Evolutionary conservation across 2,329 filamentous ascomycete species (phyloP).

Genomic region (Aspergillus sergii): DNA sequence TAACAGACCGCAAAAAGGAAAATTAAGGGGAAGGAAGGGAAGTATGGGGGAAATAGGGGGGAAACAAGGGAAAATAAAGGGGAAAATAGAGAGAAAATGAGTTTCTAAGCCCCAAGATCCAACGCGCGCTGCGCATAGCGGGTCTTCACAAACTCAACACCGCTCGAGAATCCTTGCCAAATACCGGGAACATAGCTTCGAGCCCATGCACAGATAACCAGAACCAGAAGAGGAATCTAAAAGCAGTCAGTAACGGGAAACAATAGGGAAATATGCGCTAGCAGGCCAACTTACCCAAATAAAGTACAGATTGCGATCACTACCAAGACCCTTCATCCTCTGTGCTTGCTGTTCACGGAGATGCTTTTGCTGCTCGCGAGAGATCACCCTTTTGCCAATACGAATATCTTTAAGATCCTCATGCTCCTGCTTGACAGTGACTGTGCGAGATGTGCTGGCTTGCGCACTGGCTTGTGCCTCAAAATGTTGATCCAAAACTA

Average conservation of each 20-base stretch:
- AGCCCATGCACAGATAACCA: constrained; percentile 50
- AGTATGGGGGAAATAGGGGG: constrained; percentile 1
- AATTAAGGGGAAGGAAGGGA: constrained; percentile 16
- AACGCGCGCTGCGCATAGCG: constrained; percentile 38
- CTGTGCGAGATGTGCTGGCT: constrained; percentile 25
- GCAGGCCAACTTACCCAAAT: constrained; percentile 50
- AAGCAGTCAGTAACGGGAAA: constrained; percentile 24
- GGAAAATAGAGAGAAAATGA: constrained; percentile 10
- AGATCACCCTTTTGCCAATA: constrained; percentile 47
- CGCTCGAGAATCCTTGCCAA: constrained; percentile 42
- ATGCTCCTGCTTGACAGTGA: constrained; percentile 27
- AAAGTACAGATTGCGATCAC: constrained; percentile 56
- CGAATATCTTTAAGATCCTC: constrained; percentile 45
- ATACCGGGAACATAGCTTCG: constrained; percentile 47
- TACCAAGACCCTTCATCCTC: constrained; percentile 52
- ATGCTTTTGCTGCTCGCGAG: constrained; percentile 50
- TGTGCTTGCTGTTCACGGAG: constrained; percentile 49
- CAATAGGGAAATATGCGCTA: background rate
- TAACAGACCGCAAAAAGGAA: constrained; percentile 18
- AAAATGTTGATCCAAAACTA: constrained; percentile 49
- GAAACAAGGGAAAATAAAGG: constrained; percentile 12
- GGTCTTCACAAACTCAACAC: constrained; percentile 42
- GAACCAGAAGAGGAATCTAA: constrained; percentile 50
- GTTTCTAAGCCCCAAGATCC: constrained; percentile 32
- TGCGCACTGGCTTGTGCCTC: constrained; percentile 36